Evolutionary conservation across 2,329 filamentous ascomycete genomes (phyloP), one percentile per base, ranked within the genome.

Genomic region (Botrytis sinoallii): DNA sequence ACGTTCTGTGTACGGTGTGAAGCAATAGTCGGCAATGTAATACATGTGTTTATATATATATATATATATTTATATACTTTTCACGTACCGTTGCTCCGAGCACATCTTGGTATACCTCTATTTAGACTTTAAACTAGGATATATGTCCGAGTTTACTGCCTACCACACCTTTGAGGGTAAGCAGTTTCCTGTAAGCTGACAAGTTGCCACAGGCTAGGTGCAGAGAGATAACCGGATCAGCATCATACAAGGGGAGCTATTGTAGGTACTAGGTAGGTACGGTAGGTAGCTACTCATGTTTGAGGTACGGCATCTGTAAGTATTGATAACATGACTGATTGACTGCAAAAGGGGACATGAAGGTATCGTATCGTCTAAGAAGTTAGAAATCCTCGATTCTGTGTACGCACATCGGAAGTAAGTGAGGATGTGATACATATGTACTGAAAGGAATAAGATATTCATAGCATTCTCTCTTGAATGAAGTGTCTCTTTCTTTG

Each of bases 311-410:
- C 65, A 68, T 68, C 46, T 68, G 46, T 55, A 55, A 29, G 61
- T 65, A 40, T 68, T 40, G 65, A 68, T 68, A 64, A 71, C 57
- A 71, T 71, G 59, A 64, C 42, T 64, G 29, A 40, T 59, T 44
- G 57, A 29, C 32, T n/a, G 46, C 32, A 38, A 20, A 38, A 52
- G 32, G 35, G 44, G 35, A 40, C 44, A n/a, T 40, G 12, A 8
- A 67, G n/a, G 29, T 18, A 64, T 32, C 12, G 16, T 25, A 63
- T 42, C 16, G 7, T 8, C 38, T 9, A 29, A 20, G n/a, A 64
- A 20, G 46, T 40, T 29, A 14, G 18, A 29, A 44, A 57, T 32
- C 48, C 18, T 38, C 29, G n/a, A 35, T 22, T 40, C 29, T 69
- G 46, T 32, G 67, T 44, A 12, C 40, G 25, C 67, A 59, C 25